These are phyloP conservation scores for Solanum stenotomum DNA, from an alignment of 257 asterid species.

Conservation along the genomic window DNA sequence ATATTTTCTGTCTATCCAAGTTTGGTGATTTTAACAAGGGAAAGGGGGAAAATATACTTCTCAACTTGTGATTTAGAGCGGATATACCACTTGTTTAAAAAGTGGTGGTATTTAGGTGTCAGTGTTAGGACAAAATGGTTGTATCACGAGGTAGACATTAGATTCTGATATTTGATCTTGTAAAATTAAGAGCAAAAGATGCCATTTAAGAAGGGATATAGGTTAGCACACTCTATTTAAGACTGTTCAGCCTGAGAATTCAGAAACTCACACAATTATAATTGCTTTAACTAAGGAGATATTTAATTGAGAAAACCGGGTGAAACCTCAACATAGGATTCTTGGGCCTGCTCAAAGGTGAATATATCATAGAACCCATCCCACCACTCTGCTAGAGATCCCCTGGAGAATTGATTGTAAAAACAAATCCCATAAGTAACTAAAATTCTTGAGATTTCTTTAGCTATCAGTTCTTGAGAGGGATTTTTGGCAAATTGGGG, in stretches of 20 bases:
- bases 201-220: not conserved
- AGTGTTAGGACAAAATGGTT: not conserved
- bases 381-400: constrained; percentile 50
- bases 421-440: not conserved
- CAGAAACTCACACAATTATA: not conserved
- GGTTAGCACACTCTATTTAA: not conserved
- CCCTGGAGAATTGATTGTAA: constrained; percentile 10
- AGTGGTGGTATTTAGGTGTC: not conserved
- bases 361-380: constrained; percentile 32
- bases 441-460: not conserved
- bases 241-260: not conserved
- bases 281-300: not conserved
- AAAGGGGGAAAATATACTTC: not conserved
- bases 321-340: not conserved
- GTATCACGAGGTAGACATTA: not conserved
- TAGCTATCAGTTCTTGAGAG: not conserved
- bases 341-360: not conserved
- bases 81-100: not conserved
- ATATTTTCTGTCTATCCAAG: no score
- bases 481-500: not conserved
- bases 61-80: not conserved
- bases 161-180: not conserved
- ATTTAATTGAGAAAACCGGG: not conserved
- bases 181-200: not conserved
- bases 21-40: no score